phyloP scores from a whole-genome alignment of 2,329 filamentous ascomycete species.

The Aspergillus ochraceus region DNA sequence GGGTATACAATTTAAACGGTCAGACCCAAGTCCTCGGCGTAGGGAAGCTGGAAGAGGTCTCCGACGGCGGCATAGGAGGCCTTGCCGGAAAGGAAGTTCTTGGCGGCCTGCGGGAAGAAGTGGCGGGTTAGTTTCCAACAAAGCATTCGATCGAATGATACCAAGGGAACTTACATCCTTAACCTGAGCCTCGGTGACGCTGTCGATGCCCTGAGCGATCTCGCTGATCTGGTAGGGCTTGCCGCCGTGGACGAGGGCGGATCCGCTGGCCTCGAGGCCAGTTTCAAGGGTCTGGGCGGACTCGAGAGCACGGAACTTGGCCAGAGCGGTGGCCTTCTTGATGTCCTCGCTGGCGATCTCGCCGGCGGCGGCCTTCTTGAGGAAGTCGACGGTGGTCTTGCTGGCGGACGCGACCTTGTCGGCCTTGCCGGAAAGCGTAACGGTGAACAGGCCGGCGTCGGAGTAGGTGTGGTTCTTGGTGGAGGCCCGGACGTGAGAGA shows the following conservation, averaged over 20 bases:
- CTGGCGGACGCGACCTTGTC: conserved; percentile 71
- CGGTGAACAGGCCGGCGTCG: conserved; percentile 84
- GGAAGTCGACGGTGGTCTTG: conserved; percentile 72
- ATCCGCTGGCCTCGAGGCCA: conserved; percentile 79
- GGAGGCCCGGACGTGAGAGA: conserved; percentile 66
- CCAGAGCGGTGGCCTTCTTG: conserved; percentile 85
- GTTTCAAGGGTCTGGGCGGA: conserved; percentile 74
- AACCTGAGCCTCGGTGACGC: conserved; percentile 79
- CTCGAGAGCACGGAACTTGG: conserved; percentile 89
- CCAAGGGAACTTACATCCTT: conserved; percentile 67
- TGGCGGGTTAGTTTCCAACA: conserved; percentile 21
- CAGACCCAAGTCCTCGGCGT: conserved; percentile 89
- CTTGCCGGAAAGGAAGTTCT: conserved; percentile 83
- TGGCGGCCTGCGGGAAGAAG: conserved; percentile 66
- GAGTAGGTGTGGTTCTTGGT: conserved; percentile 86
- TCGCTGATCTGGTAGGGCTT: conserved; percentile 82
- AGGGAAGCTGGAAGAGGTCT: conserved; percentile 88
- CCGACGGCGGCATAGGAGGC: conserved; percentile 87
- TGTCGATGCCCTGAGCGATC: conserved; percentile 74
- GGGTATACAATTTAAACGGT: conserved; percentile 69
- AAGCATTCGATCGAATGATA: neutral
- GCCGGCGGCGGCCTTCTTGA: conserved; percentile 78
- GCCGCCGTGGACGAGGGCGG: conserved; percentile 76
- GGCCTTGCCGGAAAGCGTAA: conserved; percentile 76
- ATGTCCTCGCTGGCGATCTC: conserved; percentile 79